Evolutionary conservation across 306 rosid species (phyloP), one percentile per base, ranked within the genome.

Genomic region (Carpinus fangiana): DNA sequence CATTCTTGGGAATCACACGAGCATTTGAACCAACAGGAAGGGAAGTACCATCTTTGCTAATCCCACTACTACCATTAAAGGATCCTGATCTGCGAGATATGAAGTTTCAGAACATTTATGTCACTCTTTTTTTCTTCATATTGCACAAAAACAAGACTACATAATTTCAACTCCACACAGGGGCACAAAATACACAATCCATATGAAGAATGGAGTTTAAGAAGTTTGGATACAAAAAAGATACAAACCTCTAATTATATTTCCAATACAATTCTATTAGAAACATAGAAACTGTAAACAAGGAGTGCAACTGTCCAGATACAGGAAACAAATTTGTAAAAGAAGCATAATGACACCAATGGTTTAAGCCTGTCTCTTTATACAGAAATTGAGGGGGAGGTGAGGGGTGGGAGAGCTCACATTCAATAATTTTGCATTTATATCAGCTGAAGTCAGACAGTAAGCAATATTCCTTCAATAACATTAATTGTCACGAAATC

Each of bases 1-100:
- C 98, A 54, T 84, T 84, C 90, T 85, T 90, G 69, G 80, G 43
- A 82, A 83, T 65, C n/a, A 79, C 62, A 64, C 86, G 86, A 74
- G 76, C 84, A 80, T 82, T 86, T 65, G 88, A 80, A 73, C 84
- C 76, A 61, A 83, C 79, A 76, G 87, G 84, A 74, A 86, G 59
- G 73, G 92, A 83, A 80, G 84, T 80, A 54, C 85, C 85, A 81
- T 88, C 92, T 12, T 88, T 91, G 86, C 75, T 84, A 72, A 73
- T 76, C 26, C 80, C 82, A 51, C 79, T 81, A 78, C 60, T 85
- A 75, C 82, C 86, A 61, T 70, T 82, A 74, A 85, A 77, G 46
- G 86, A 76, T 78, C 93, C 94, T 81, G 87, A 88, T 76, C 94
- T 93, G 96, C 56, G 66, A 88, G 67, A 73, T 62, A 61, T 26